Base-by-base conservation (phyloP, 306 rosid genomes). In the barrel medic (Medicago truncatula) region DNA sequence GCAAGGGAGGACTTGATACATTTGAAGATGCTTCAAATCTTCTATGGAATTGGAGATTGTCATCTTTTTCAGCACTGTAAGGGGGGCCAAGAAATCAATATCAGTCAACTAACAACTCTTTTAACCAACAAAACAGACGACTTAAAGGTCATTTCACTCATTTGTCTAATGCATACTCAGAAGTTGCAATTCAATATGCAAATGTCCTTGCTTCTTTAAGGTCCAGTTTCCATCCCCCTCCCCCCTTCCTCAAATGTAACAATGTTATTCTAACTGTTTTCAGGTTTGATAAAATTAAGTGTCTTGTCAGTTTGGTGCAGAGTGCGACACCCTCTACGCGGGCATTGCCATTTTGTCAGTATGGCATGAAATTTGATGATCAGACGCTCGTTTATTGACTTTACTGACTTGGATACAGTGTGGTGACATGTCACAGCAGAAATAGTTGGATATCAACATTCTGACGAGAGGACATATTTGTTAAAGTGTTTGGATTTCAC, bases 1-100 rank as follows among this genome's bases (percentile, higher is more conserved):
- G 86, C 86, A 89, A 81, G 65, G 95, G 83, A 81, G 83, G 86
- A 58, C 94, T 91, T 40, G 89, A 82, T 56, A 80, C 88, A 88
- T 89, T 92, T 67, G 92, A 85, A 67, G 90, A 57, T 2, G 68
- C 80, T 14, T 95, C 99, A 76, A 92, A 83, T 75, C 87, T 87
- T 79, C 85, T 86, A n/a, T 77, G 97, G 80, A 89, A 86, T 70
- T 83, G 92, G 73, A 88, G 86, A 73, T 70, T 84, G 46, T 92
- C 97, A 71, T 90, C 97, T 71, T 84, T 94, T 69, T 91, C 99
- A 18, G 73, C 50, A 80, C 99, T 95, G 88, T 49, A 64, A 73
- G 72, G 47, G 49, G 74, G 56, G 34, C 41, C 43, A 63, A 67
- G 76, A 83, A 77, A 66, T 76, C 63, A 79, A 77, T 69, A 77